These are phyloP conservation scores for Erodium texanum DNA, from an alignment of 441 rosid genomes.

Conservation along the genomic window DNA sequence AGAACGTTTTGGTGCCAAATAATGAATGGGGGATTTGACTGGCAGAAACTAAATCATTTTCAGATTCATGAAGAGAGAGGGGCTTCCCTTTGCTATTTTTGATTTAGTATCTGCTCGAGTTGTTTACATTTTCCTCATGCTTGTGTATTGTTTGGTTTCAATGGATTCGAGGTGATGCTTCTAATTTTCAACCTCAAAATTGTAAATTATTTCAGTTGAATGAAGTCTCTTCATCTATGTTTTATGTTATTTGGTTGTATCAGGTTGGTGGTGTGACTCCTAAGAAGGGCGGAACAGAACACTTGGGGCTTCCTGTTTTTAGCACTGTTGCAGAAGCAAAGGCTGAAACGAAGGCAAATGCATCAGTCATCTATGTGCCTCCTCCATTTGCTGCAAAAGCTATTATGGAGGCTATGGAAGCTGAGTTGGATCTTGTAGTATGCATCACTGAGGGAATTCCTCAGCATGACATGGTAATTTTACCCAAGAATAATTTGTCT, in stretches of 20 bases:
- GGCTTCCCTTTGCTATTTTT: no score
- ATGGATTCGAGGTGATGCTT: background rate
- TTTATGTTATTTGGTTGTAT: background rate
- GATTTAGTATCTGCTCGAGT: background rate
- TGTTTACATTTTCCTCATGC: background rate
- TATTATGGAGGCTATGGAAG: constrained; percentile 26
- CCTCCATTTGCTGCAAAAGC: constrained; percentile 65
- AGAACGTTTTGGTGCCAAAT: background rate
- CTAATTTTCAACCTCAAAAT: background rate
- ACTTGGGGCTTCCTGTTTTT: constrained; percentile 92
- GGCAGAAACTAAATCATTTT: background rate
- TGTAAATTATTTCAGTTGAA: background rate
- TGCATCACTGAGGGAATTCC: constrained; percentile 28
- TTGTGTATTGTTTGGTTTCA: background rate
- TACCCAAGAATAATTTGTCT: background rate
- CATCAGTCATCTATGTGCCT: constrained; percentile 88
- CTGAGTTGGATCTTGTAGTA: constrained; percentile 26
- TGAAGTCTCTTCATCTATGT: background rate
- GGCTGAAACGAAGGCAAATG: constrained; percentile 90
- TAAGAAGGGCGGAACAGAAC: constrained; percentile 97
- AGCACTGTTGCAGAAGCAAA: constrained; percentile 94
- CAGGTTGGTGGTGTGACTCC: constrained; percentile 98
- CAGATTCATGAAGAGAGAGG: background rate
- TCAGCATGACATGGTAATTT: constrained; percentile 22
- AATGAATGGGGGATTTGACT: background rate